phyloP scores from a whole-genome alignment of 176 grass and related monocot genomes.

The Stipa capillata region DNA sequence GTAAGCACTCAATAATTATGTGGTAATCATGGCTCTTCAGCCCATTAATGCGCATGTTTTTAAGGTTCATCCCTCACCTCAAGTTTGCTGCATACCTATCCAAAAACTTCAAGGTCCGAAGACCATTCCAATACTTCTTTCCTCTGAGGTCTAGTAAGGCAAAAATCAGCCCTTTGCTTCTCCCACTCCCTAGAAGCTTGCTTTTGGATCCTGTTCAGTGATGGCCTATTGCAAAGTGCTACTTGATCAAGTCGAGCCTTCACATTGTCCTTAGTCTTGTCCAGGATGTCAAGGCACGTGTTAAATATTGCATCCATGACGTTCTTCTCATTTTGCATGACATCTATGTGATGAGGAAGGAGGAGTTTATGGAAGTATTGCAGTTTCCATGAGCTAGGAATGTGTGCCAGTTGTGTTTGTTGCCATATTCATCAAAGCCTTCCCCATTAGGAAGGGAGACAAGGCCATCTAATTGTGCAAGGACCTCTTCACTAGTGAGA shows the following conservation, averaged over 20 bases:
- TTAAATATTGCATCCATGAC: too few relatives aligned
- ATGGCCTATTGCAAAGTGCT: not conserved
- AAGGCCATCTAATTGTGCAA: not conserved
- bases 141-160: not conserved
- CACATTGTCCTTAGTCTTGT: not conserved
- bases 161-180: not conserved
- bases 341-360: not conserved
- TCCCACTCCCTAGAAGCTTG: not conserved
- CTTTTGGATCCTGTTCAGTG: not conserved
- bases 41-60: not conserved
- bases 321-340: too few relatives aligned
- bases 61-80: not conserved
- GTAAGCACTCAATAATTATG: too few relatives aligned
- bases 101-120: not conserved
- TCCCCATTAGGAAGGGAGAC: not conserved
- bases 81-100: slow-evolving; percentile 8
- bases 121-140: not conserved
- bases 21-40: too few relatives aligned
- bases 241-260: not conserved
- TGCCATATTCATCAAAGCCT: not conserved
- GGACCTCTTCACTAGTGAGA: not conserved
- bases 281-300: too few relatives aligned
- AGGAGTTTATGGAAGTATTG: not conserved
- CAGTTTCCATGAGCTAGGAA: not conserved
- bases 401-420: not conserved